Percentiles rank a stretch among this genome's conserved stretches.
These are phyloP conservation scores for Sanghuangporus baumii DNA, from an alignment of 1,284 basidiomycete species.

Conservation along the genomic window DNA sequence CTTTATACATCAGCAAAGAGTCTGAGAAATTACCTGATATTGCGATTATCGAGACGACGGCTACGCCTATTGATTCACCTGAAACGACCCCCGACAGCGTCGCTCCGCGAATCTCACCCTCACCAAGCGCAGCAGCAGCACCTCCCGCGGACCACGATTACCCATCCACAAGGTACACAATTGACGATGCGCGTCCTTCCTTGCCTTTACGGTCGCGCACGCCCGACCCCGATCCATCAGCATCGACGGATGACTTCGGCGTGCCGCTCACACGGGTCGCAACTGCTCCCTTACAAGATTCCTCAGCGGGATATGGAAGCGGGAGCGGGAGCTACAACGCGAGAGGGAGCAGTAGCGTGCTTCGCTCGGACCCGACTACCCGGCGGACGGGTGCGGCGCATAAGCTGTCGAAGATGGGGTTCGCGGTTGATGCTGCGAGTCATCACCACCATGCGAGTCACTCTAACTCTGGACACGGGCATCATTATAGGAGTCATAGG, in stretches of 20 bases:
- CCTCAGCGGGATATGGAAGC: neutral
- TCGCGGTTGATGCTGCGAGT: slow-evolving; percentile 8
- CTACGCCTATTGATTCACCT: slow-evolving; percentile 17
- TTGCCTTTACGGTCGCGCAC: slow-evolving; percentile 10
- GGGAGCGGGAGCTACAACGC: neutral
- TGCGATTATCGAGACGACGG: slow-evolving; percentile 26
- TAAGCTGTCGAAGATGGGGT: slow-evolving; percentile 17
- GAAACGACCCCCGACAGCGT: slow-evolving; percentile 4
- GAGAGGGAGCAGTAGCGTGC: neutral
- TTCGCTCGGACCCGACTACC: neutral
- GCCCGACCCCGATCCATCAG: slow-evolving; percentile 6
- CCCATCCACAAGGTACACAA: neutral
- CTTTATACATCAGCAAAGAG: neutral
- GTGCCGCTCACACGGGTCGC: slow-evolving; percentile 17
- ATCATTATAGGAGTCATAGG: neutral
- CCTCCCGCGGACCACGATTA: neutral
- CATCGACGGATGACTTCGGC: slow-evolving; percentile 1
- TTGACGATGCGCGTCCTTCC: slow-evolving; percentile 3
- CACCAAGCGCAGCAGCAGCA: neutral
- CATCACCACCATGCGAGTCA: neutral
- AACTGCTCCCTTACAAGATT: slow-evolving; percentile 13
- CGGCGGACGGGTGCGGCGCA: slow-evolving; percentile 4
- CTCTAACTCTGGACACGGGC: neutral
- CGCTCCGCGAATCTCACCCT: neutral
- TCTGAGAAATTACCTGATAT: slow-evolving; percentile 23